A percentile compares a stretch with the other conserved stretches of the same genome.
Evolutionary conservation across 305 asterid species (phyloP).

Genomic region (Fraxinus sp.): DNA sequence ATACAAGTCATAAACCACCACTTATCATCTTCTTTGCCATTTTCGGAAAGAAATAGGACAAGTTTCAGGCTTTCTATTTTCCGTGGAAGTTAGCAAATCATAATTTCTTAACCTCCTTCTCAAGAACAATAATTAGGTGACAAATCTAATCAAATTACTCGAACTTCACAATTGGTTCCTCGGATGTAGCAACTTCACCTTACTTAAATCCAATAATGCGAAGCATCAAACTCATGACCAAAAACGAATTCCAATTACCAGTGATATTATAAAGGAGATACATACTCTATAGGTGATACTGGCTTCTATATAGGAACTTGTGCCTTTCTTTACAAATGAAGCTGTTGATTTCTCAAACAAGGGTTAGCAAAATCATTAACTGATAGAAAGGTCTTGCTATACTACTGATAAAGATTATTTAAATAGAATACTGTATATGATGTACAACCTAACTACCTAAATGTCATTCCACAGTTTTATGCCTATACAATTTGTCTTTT

Average conservation of each 20-base stretch:
- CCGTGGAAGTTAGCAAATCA: neutral
- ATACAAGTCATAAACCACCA: conserved; percentile 1
- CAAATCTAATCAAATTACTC: neutral
- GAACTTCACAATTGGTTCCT: neutral
- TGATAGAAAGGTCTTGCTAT: too few species aligned
- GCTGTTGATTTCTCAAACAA: too few species aligned
- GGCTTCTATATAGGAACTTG: too few species aligned
- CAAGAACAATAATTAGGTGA: neutral
- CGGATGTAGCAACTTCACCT: neutral
- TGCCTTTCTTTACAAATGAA: too few species aligned
- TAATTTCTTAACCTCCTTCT: neutral
- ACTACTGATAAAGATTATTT: too few species aligned
- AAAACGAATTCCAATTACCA: neutral
- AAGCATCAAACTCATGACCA: neutral
- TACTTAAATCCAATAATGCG: neutral
- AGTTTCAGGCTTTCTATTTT: neutral
- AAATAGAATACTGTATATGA: too few species aligned
- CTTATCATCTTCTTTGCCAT: neutral
- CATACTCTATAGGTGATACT: too few species aligned
- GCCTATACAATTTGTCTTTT: neutral
- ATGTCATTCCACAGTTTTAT: too few species aligned
- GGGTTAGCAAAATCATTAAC: too few species aligned
- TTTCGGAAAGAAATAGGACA: neutral
- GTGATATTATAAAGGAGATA: too few species aligned
- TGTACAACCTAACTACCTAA: too few species aligned